Evolutionary conservation across 2,329 filamentous ascomycete genomes (phyloP).

Genomic region (Lachnellula arida): DNA sequence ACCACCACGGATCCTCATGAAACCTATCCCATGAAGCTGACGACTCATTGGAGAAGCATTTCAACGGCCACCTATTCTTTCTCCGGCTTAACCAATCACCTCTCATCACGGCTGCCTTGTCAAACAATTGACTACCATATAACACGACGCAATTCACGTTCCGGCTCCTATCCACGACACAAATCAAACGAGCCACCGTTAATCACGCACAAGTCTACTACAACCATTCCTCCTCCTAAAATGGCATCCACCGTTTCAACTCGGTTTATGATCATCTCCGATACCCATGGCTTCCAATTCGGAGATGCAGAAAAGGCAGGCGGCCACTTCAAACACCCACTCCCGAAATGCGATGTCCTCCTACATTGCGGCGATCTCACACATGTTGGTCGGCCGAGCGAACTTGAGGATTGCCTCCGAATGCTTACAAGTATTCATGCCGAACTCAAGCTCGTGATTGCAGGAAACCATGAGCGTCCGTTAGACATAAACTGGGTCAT

Average conservation of each 20-base stretch:
- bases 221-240: no score
- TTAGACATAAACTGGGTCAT: conserved; percentile 38
- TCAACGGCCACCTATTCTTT: no score
- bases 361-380: conserved; percentile 38
- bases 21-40: no score
- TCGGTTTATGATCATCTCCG: conserved; percentile 14
- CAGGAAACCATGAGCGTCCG: conserved; percentile 57
- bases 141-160: no score
- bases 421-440: conserved; percentile 38
- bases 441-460: conserved; percentile 55
- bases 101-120: no score
- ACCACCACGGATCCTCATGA: no score
- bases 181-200: no score
- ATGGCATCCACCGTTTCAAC: background rate
- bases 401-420: conserved; percentile 27
- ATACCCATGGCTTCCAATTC: conserved; percentile 12
- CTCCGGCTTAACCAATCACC: no score
- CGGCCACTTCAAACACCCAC: conserved; percentile 1
- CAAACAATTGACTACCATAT: no score
- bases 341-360: conserved; percentile 30
- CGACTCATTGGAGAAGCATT: no score
- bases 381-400: conserved; percentile 17
- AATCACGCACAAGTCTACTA: no score
- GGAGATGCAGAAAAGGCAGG: background rate
- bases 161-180: no score